A percentile compares a stretch with the other conserved stretches of the same genome.
These are phyloP conservation scores for Auriscalpium vulgare DNA, from an alignment of 768 basidiomycete species.

Conservation along the genomic window DNA sequence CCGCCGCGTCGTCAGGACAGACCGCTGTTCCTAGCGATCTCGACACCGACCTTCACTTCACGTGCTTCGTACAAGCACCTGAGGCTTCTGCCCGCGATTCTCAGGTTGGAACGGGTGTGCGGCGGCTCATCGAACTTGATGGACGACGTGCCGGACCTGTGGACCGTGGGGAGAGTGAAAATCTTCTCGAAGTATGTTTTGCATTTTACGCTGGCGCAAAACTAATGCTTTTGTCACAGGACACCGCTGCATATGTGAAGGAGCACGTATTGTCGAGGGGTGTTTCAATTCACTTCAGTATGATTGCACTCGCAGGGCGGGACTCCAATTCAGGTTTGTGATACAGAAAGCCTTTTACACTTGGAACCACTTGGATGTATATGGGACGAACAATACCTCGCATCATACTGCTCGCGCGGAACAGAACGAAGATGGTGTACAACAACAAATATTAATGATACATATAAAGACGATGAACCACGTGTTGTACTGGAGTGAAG, in stretches of 20 bases:
- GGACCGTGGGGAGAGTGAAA: slow-evolving; percentile 58
- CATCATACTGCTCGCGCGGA: too few species aligned
- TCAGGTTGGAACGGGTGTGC: slow-evolving; percentile 14
- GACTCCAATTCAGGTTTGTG: too few species aligned
- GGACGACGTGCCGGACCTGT: slow-evolving; percentile 72
- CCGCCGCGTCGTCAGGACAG: slow-evolving; percentile 65
- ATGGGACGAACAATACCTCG: too few species aligned
- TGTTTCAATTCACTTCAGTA: slow-evolving; percentile 52
- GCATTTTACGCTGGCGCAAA: background rate
- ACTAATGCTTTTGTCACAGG: slow-evolving; percentile 30
- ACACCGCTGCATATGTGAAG: slow-evolving; percentile 57
- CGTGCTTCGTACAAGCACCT: slow-evolving; percentile 73
- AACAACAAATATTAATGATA: too few species aligned
- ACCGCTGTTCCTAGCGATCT: slow-evolving; percentile 51
- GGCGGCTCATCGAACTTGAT: slow-evolving; percentile 75
- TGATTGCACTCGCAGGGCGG: slow-evolving; percentile 45
- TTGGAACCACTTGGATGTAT: too few species aligned
- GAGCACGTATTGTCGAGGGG: slow-evolving; percentile 47
- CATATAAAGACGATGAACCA: too few species aligned
- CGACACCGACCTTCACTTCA: slow-evolving; percentile 79
- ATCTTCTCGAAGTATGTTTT: slow-evolving; percentile 45
- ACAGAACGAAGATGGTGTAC: too few species aligned
- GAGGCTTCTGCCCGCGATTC: slow-evolving; percentile 28
- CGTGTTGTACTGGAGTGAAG: too few species aligned
- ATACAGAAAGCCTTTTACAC: too few species aligned